phyloP scores from a whole-genome alignment of 768 basidiomycete genomes.

The Hygrocybe punicea region DNA sequence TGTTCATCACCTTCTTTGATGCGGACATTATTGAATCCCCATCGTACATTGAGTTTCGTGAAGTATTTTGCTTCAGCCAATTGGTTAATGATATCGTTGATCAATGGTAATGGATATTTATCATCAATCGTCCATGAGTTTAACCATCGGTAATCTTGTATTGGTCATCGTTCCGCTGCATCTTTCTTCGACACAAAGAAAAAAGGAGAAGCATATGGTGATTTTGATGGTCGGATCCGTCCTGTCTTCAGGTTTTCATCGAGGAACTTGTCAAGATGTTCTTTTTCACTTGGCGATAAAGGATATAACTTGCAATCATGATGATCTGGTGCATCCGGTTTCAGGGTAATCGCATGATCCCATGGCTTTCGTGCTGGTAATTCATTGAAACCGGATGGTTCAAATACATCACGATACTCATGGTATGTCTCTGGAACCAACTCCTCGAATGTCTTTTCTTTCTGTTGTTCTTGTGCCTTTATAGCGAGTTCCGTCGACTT shows the following conservation, averaged over 20 bases:
- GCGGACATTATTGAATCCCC: constrained; percentile 16
- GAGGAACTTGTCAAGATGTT: constrained; percentile 22
- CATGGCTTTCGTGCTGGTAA: constrained; percentile 31
- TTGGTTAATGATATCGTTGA: constrained; percentile 28
- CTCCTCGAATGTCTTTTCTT: not conserved
- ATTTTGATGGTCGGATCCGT: constrained; percentile 24
- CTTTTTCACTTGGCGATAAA: constrained; percentile 28
- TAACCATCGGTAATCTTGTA: constrained; percentile 35
- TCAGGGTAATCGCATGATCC: constrained; percentile 37
- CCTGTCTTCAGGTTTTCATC: constrained; percentile 28
- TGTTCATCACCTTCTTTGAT: constrained; percentile 11
- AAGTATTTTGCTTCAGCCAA: constrained; percentile 25
- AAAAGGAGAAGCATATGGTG: constrained; percentile 21
- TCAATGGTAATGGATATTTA: constrained; percentile 35
- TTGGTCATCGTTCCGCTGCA: constrained; percentile 17
- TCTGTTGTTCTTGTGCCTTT: too few relatives aligned
- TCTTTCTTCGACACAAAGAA: constrained; percentile 29
- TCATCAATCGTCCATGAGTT: constrained; percentile 37
- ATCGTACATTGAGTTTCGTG: constrained; percentile 38
- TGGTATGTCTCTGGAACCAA: not conserved
- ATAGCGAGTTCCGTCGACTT: too few relatives aligned
- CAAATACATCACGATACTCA: not conserved
- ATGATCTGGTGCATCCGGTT: constrained; percentile 15
- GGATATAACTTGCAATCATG: constrained; percentile 13
- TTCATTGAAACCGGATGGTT: constrained; percentile 16